Percentiles rank a stretch among this genome's conserved stretches.
phyloP scores from a whole-genome alignment of 2,329 filamentous ascomycete genomes.

The Apiospora hydei region DNA sequence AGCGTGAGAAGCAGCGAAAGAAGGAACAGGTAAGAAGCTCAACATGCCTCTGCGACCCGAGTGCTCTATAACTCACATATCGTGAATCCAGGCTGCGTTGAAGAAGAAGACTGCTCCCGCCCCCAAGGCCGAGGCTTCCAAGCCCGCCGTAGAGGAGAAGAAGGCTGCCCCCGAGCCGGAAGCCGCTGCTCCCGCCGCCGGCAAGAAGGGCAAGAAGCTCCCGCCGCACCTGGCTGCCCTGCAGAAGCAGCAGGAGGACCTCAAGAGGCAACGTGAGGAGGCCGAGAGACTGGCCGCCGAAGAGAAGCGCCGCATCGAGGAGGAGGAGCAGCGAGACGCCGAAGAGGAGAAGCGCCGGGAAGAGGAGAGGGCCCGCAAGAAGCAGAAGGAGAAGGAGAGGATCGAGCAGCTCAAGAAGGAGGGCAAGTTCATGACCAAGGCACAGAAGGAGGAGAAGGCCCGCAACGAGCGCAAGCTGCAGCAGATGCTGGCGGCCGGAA shows the following conservation, averaged over 20 bases:
- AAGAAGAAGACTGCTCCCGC: constrained; percentile 72
- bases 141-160: constrained; percentile 57
- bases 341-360: constrained; percentile 76
- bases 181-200: constrained; percentile 58
- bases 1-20: constrained; percentile 97
- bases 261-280: constrained; percentile 72
- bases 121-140: constrained; percentile 63
- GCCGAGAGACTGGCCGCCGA: constrained; percentile 64
- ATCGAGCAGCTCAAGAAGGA: constrained; percentile 89
- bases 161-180: constrained; percentile 52
- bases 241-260: constrained; percentile 84
- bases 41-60: not conserved
- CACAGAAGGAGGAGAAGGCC: constrained; percentile 82
- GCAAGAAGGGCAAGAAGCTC: constrained; percentile 89
- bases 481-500: constrained; percentile 82
- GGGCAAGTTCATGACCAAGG: constrained; percentile 86
- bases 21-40: constrained; percentile 82
- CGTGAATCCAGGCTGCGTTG: constrained; percentile 70
- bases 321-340: constrained; percentile 67
- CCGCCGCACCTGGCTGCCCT: constrained; percentile 75
- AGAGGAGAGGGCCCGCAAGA: constrained; percentile 78
- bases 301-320: constrained; percentile 69
- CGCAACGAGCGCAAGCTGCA: constrained; percentile 81
- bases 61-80: not conserved
- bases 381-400: constrained; percentile 86